Evolutionary conservation across 2,329 filamentous ascomycete species (phyloP), one percentile per base, ranked within the genome.

Genomic region (Penicillium fuscoglaucum): DNA sequence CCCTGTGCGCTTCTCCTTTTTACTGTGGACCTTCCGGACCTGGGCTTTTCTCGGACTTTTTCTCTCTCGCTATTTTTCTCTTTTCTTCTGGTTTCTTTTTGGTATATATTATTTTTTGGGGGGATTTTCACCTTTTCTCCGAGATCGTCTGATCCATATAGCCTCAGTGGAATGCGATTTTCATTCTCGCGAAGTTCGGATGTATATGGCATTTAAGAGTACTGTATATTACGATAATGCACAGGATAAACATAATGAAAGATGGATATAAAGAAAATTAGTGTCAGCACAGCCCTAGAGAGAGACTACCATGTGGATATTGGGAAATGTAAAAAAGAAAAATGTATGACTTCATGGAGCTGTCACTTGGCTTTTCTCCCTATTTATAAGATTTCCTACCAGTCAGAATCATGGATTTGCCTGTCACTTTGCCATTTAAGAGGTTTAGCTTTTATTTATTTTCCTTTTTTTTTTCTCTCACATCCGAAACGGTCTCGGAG

Each of bases 311-410:
- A 44, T 46, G 43, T 45, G 43, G 43, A 45, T 45, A 45, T 29
- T 6, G 10, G 19, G 29, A 31, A 31, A 46, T 44, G 24, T 45
- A 17, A 33, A 47, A 47, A 29, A 12, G n/a, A 31, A 35, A 54
- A 54, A 45, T 52, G 45, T 37, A 61, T 61, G 59, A 61, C 54
- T 58, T 61, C 59, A 61, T 61, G 55, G 47, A 47, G 39, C 55
- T 53, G 52, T 55, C 47, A 60, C 49, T 55, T 51, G 35, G 13
- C 7, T 31, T 50, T 40, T 26, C 19, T 24, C 47, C 47, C n/a
- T 39, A 41, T 41, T 40, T 40, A 31, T 31, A 39, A 19, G 21
- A 29, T 40, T 40, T 29, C 17, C 21, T 49, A 35, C 29, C 29
- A 48, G 29, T 48, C 31, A 24, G 13, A 35, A 33, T 47, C 24